phyloP scores from a whole-genome alignment of 2,329 filamentous ascomycete species.

The Fusarium sp. region DNA sequence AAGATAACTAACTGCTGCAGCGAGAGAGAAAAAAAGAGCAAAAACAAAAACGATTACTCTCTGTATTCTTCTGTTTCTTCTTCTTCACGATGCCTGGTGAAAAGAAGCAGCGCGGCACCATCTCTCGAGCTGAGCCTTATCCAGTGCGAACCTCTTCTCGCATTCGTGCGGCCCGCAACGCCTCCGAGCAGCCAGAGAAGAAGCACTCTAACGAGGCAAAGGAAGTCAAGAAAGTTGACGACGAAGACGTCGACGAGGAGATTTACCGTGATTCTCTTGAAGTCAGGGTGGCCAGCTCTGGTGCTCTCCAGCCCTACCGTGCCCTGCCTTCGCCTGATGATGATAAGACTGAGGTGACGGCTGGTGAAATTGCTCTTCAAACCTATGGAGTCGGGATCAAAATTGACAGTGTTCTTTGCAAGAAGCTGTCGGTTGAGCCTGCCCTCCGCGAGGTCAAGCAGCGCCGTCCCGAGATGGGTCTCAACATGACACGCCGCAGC shows the following conservation, averaged over 20 bases:
- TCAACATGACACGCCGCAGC: constrained; percentile 69
- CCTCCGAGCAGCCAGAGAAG: constrained; percentile 50
- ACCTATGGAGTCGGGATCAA: constrained; percentile 62
- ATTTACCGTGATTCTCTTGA: not conserved
- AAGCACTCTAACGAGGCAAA: constrained; percentile 26
- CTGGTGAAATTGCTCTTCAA: constrained; percentile 61
- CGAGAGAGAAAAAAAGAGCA: not conserved
- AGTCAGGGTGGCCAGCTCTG: not conserved
- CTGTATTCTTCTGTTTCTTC: not conserved
- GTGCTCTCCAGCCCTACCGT: not conserved
- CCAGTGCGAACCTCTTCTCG: not conserved
- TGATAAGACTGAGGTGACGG: constrained; percentile 46
- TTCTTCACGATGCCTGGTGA: constrained; percentile 16
- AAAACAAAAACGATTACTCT: not conserved
- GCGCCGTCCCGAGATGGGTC: constrained; percentile 65
- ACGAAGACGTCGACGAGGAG: constrained; percentile 1
- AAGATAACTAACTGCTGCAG: not conserved
- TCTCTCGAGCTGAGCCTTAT: not conserved
- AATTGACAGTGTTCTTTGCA: constrained; percentile 68
- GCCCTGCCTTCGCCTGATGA: not conserved
- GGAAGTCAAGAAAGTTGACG: not conserved
- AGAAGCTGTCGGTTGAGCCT: constrained; percentile 63
- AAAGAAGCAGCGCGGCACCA: not conserved
- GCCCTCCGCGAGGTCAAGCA: constrained; percentile 65
- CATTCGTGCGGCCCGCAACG: not conserved